Base-by-base conservation (phyloP, 2,329 filamentous ascomycete species). In the Epicoccum nigrum region DNA sequence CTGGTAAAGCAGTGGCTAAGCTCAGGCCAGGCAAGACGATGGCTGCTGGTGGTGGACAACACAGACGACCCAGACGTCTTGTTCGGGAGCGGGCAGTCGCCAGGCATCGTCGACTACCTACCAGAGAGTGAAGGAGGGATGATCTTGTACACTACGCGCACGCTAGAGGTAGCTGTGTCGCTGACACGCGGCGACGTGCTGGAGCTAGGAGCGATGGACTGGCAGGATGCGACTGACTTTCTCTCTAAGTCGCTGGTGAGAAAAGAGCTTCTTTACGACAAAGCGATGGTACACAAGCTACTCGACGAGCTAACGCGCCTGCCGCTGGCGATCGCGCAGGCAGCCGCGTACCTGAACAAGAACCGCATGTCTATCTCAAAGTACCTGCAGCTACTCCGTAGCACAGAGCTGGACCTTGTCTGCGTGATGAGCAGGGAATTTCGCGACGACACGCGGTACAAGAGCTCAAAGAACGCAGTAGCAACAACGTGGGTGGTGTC, bases 321-420 rank as follows among this genome's bases (percentile, higher is more conserved):
- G 17, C 77, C 77, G 0, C 61, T 76, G 7, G 74, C 72, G 11
- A 77, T 77, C 16, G 78, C 42, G 1, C 43, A 56, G 25, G 54
- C 54, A 12, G n/a, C n/a, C n/a, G n/a, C n/a, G n/a, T n/a, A n/a
- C n/a, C n/a, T n/a, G n/a, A n/a, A n/a, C n/a, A n/a, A n/a, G n/a
- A n/a, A n/a, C n/a, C n/a, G n/a, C n/a, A n/a, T n/a, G n/a, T n/a
- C n/a, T n/a, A n/a, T n/a, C n/a, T n/a, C n/a, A n/a, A n/a, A n/a
- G n/a, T n/a, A n/a, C n/a, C n/a, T n/a, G n/a, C n/a, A n/a, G n/a
- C n/a, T n/a, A n/a, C n/a, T n/a, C n/a, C n/a, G n/a, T n/a, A n/a
- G n/a, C n/a, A n/a, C n/a, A n/a, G n/a, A n/a, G n/a, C n/a, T n/a
- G n/a, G n/a, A n/a, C n/a, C n/a, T n/a, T n/a, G n/a, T n/a, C n/a